A percentile compares a stretch with the other conserved stretches of the same genome.
Evolutionary conservation across 225 moss, liverwort and hornwort genomes (phyloP).

Genomic region (Sphagnum tenellum): DNA sequence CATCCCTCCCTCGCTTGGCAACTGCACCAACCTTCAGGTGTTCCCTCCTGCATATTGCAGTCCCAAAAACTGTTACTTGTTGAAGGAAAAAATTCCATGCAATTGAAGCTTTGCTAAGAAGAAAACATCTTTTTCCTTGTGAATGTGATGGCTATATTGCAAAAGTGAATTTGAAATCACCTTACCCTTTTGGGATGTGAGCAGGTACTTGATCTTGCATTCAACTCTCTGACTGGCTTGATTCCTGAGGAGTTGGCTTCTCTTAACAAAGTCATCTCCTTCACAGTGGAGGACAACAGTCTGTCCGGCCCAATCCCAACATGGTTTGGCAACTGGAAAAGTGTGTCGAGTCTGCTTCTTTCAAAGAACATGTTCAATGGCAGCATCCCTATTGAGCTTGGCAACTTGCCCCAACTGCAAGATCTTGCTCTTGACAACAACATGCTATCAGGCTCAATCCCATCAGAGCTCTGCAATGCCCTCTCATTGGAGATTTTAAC

Average conservation of each 20-base stretch:
- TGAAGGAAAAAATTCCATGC: too few relatives aligned
- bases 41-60: too few relatives aligned
- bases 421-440: slow-evolving; percentile 39
- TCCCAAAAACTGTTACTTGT: too few relatives aligned
- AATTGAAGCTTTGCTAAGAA: too few relatives aligned
- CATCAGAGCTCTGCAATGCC: slow-evolving; percentile 31
- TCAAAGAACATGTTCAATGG: slow-evolving; percentile 53
- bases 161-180: too few relatives aligned
- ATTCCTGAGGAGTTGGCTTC: slow-evolving; percentile 45
- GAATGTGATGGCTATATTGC: slow-evolving; percentile 8
- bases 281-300: slow-evolving; percentile 63
- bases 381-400: slow-evolving; percentile 24
- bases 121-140: too few relatives aligned
- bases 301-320: slow-evolving; percentile 63
- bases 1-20: slow-evolving; percentile 20
- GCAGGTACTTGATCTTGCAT: slow-evolving; percentile 44
- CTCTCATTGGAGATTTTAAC: slow-evolving; percentile 26
- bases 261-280: slow-evolving; percentile 52
- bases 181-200: too few relatives aligned
- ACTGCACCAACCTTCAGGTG: slow-evolving; percentile 34
- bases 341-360: slow-evolving; percentile 32
- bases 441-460: slow-evolving; percentile 32
- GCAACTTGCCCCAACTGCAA: slow-evolving; percentile 11
- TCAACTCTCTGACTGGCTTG: slow-evolving; percentile 48
- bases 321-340: slow-evolving; percentile 74